Evolutionary conservation across 148 eudicot species (phyloP), one percentile per base, ranked within the genome.

Genomic region (Diospyros kaki): DNA sequence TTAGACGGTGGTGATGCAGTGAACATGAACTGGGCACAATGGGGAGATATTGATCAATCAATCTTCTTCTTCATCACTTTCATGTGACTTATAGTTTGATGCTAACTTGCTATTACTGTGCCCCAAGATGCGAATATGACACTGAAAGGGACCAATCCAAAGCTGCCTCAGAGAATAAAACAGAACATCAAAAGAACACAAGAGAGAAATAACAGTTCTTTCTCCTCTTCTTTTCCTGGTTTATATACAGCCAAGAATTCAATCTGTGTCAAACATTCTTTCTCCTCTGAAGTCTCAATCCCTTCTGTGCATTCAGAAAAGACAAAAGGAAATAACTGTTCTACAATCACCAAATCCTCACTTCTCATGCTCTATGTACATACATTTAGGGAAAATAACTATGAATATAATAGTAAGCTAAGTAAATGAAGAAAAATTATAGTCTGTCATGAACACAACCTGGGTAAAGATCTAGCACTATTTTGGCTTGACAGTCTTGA

Each of bases 401-500:
- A 54, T 8, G 39, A 54, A 48, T 6, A 42, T 56, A 44, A 62
- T 28, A 28, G 28, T 28, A 28, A 28, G 28, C 28, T 28, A 78
- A 7, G 38, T 46, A 39, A 50, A 52, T 56, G 41, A 56, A 28
- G 28, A 28, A 0, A 64, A 18, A 69, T 13, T 46, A 40, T 28
- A 28, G 28, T 58, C n/a, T 44, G 43, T 84, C 83, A 89, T 75
- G 90, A 91, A 77, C 96, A 89, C 0, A 91, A 65, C 79, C 77
- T 86, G 45, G 97, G 95, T 75, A 92, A 80, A 53, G 93, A 81
- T 82, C 66, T 84, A 53, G 83, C 53, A 70, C 75, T 80, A 17
- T 58, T 75, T 46, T 75, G 84, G 53, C 65, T 83, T 9, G 90
- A 66, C 68, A 83, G 58, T 82, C 79, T 89, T 58, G 90, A 79